Conservation (phyloP, 2,329 filamentous ascomycete species). For the Hypoxylon sp. region DNA sequence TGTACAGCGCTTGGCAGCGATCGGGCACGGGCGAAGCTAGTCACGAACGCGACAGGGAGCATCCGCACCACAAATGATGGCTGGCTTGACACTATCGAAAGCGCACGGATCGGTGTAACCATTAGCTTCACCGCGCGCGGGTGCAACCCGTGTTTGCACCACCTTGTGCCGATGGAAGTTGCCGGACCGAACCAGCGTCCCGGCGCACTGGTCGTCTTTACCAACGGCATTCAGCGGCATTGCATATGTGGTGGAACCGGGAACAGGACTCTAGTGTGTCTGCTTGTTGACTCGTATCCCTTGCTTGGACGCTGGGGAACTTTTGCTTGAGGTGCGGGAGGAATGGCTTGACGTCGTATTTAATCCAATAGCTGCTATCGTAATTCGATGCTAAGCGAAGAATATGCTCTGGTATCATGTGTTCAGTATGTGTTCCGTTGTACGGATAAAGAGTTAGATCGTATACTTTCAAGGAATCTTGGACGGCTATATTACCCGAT, state of each 20-base stretch:
- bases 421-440: not conserved
- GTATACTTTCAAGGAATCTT: not conserved
- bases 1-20: not conserved
- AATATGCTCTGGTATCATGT: not conserved
- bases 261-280: not conserved
- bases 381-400: not conserved
- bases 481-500: not conserved
- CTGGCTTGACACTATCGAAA: not conserved
- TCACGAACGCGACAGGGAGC: not conserved
- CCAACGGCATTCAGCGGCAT: not conserved
- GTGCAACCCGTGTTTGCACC: not conserved
- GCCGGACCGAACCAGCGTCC: not conserved
- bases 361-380: not conserved
- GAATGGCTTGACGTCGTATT: not conserved
- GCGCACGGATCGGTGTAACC: not conserved
- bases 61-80: not conserved
- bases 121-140: not conserved
- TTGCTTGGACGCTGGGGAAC: not conserved
- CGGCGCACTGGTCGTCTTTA: not conserved
- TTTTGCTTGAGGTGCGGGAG: not conserved
- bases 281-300: conserved; percentile 5
- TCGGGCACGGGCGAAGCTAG: not conserved
- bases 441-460: not conserved
- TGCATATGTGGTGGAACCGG: not conserved
- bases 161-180: not conserved